These are phyloP conservation scores for Rhytidiadelphus loreus DNA, from an alignment of 225 moss, liverwort and hornwort species.

Conservation along the genomic window DNA sequence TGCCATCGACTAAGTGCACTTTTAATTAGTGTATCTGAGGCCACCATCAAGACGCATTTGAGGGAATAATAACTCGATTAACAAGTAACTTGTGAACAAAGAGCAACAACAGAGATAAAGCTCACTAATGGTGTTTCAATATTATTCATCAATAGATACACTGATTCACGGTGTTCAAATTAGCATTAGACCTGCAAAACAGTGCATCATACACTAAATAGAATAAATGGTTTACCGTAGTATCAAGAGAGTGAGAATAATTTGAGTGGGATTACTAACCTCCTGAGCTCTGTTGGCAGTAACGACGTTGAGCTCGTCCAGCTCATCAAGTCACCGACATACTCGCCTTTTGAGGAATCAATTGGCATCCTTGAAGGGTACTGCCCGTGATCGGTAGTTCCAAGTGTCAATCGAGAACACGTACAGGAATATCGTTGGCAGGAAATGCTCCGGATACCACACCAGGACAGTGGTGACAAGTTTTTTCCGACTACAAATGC, in stretches of 20 bases:
- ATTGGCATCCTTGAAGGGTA: slow-evolving; percentile 58
- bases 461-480: slow-evolving; percentile 22
- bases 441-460: slow-evolving; percentile 57
- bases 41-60: background rate
- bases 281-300: slow-evolving; percentile 46
- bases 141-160: too few relatives aligned
- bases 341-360: slow-evolving; percentile 45
- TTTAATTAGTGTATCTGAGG: background rate
- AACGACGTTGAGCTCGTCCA: slow-evolving; percentile 20
- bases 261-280: background rate
- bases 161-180: background rate
- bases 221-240: background rate
- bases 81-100: background rate
- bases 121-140: background rate
- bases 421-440: slow-evolving; percentile 59
- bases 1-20: background rate
- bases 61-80: too few relatives aligned
- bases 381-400: slow-evolving; percentile 40
- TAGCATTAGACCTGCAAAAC: background rate
- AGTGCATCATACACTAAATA: too few relatives aligned
- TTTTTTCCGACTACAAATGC: slow-evolving; percentile 61
- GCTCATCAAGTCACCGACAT: slow-evolving; percentile 59
- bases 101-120: background rate
- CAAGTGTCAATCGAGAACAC: slow-evolving; percentile 66
- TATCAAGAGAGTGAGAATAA: background rate